Base-by-base conservation (phyloP, 768 basidiomycete genomes). In the Rubroboletus satanas region DNA sequence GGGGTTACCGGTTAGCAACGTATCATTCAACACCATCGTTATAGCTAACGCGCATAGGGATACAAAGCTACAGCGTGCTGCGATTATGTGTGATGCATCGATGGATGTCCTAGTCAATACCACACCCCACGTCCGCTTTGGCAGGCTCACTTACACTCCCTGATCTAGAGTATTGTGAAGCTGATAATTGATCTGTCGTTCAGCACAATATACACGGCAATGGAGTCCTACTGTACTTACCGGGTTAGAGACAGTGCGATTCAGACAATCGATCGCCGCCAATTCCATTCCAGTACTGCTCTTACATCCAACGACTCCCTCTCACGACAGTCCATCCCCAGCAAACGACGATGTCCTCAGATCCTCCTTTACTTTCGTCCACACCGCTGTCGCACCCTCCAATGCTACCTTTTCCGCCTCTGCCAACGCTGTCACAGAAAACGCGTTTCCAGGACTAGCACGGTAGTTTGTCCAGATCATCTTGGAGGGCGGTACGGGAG, bases 381-480 rank as follows among this genome's bases (percentile, higher is more conserved):
- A 84, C 2, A 88, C 77, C 3, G 57, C 55, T 11, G 57, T 55
- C 0, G 82, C 83, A 5, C 79, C 81, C 5, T 54, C 58, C 55
- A 67, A 67, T 1, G 84, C 85, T 33, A 83, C 60, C n/a, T 74
- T 73, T 55, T 72, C 75, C 4, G 81, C 84, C n/a, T 65, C 55
- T 14, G 65, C 60, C 9, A 86, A 61, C 12, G 77, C 76, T 1
- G 53, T 65, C 46, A 74, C 75, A 39, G 77, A 72, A 58, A 79
- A 76, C 29, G 68, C 55, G 6, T 39, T 39, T 14, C 65, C 62
- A 10, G 49, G 47, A 23, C 49, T 31, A 4, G 50, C 70, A 59
- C 45, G 56, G 43, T 57, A 63, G 18, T 66, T 55, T 12, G 69
- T 61, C 54, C 64, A 67, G 38, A 69, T 56, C 54, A 69, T 57